Base-by-base conservation (phyloP, 805 yeast genomes). In the Danielia oregonensis region DNA sequence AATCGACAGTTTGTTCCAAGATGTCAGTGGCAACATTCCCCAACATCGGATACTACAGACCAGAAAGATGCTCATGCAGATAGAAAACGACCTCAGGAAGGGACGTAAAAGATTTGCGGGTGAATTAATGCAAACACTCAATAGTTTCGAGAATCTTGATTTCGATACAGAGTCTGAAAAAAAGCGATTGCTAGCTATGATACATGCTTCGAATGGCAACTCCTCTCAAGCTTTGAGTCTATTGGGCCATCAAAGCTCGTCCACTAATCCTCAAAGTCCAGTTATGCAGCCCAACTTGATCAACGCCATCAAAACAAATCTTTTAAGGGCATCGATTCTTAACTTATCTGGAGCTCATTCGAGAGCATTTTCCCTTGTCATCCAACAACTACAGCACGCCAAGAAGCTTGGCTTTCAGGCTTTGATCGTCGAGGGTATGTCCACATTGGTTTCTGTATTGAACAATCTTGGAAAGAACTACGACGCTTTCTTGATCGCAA, bases 351-450 rank as follows among this genome's bases (percentile, higher is more conserved):
- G 22, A 19, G 22, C 66, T 4, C 73, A 78, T 10, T 54, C 70
- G 7, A 63, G 82, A 37, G 76, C 74, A 0, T 42, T 81, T 6
- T 69, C 82, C 0, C 49, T 70, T 13, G 47, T 79, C 0, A 50
- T 74, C 5, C 75, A 74, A 40, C 66, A 77, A 33, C 54, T 82
- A 2, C 68, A 71, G 30, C 48, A 65, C 9, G 73, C 83, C 0
- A 65, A 67, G 14, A 49, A 54, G 4, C 62, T 72, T 6, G 76
- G 81, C 2, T 64, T 74, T 35, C 53, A 64, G 3, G 52, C 71
- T 0, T 51, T 73, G 6, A 53, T 68, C 1, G 62, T 72, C 1
- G 78, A 76, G 39, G 75, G 78, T 0, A 48, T 73, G 2, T 37
- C 76, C 5, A 52, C 68, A 3, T 53, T 83, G 17, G 59, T 72